Evolutionary conservation across 2,329 filamentous ascomycete species (phyloP), one percentile per base, ranked within the genome.

Genomic region (Coleophoma eucalyptorum): DNA sequence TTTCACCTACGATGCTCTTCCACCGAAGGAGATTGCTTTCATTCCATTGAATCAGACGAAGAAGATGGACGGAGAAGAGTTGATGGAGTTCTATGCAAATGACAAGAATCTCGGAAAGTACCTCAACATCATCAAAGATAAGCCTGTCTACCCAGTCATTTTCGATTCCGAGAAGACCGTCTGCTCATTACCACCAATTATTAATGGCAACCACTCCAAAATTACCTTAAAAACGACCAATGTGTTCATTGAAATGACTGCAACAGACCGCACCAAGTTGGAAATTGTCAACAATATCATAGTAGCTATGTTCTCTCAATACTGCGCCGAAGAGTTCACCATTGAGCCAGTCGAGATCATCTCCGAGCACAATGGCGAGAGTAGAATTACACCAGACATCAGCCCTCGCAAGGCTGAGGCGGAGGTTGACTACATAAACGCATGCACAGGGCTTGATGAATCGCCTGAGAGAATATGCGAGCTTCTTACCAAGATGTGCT

Each of bases 141-240:
- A 89, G 45, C 90, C 92, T 5, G 87, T 96, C 41, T 99, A 99
- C 69, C 94, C 94, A 19, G 91, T 96, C 65, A 96, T 99, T 65
- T 93, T 91, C 70, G 94, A 99, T 68, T 82, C 90, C 48, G 89
- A 96, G 66, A 80, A 84, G 41, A 83, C 82, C 42, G 91, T 99
- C 34, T 93, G 94, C 73, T 97, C 93, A 7, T 79, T 99, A 63
- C 94, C 94, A 1, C 94, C 94, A 16, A 97, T 99, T 63, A 99
- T 99, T 78, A 99, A 99, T 74, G 84, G 92, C 63, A 83, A 99
- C 65, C 92, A 94, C 73, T 97, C 92, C 64, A 99, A 99, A 74
- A 99, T 99, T 67, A 90, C 86, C 7, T 74, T 95, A 42, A 75
- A 95, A 67, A 97, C 92, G 52, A 93, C 81, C 66, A 97, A 99